Percentiles rank a stretch among this genome's conserved stretches.
phyloP scores from a whole-genome alignment of 1,284 basidiomycete genomes.

The Veloboletus limbatus region DNA sequence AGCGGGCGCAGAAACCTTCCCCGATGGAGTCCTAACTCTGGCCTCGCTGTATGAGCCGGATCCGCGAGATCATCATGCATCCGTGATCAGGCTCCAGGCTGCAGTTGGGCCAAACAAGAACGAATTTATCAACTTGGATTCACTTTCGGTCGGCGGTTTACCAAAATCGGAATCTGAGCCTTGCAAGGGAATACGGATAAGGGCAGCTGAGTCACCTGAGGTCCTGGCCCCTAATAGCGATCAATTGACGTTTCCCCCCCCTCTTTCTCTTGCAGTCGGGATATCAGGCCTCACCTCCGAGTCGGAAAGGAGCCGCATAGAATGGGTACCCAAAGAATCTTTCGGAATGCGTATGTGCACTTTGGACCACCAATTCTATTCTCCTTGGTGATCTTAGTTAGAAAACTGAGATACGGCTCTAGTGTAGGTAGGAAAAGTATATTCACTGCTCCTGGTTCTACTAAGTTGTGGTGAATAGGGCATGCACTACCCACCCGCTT shows the following conservation, averaged over 20 bases:
- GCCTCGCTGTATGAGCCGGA: slow-evolving; percentile 31
- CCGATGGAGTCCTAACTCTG: slow-evolving; percentile 23
- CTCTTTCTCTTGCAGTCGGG: slow-evolving; percentile 18
- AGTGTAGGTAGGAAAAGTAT: slow-evolving; percentile 24
- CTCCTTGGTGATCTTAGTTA: slow-evolving; percentile 30
- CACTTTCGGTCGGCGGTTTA: slow-evolving; percentile 31
- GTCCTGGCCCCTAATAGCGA: slow-evolving; percentile 26
- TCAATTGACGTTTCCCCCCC: slow-evolving; percentile 31
- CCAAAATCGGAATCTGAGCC: slow-evolving; percentile 30
- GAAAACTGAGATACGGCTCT: slow-evolving; percentile 33
- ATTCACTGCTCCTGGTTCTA: neutral
- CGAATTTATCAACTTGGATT: slow-evolving; percentile 27
- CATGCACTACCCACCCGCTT: slow-evolving; percentile 61
- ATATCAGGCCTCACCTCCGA: slow-evolving; percentile 2
- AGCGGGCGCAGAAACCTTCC: slow-evolving; percentile 35
- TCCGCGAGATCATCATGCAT: too few species aligned
- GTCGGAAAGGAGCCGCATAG: slow-evolving; percentile 10
- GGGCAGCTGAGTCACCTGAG: slow-evolving; percentile 3
- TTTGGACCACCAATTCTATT: slow-evolving; percentile 35
- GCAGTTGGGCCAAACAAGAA: slow-evolving; percentile 1
- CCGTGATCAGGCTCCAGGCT: too few species aligned
- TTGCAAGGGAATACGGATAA: slow-evolving; percentile 9
- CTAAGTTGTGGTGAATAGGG: slow-evolving; percentile 31
- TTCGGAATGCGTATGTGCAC: slow-evolving; percentile 32
- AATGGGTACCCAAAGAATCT: slow-evolving; percentile 18